Conservation (phyloP, 768 basidiomycete genomes). For the Panaeolus cyanescens region DNA sequence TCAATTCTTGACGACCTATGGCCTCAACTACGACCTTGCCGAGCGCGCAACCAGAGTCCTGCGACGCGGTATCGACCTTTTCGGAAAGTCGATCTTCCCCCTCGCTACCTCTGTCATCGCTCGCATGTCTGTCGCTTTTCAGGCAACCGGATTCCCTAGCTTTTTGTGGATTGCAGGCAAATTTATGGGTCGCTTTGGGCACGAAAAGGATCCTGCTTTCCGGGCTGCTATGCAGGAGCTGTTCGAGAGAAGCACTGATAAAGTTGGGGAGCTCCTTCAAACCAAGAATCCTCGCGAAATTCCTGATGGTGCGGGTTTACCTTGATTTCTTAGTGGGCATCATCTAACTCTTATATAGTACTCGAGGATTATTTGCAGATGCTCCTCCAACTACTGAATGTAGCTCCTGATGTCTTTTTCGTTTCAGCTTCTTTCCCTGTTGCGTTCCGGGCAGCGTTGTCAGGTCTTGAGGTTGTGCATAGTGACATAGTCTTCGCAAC, state of each 20-base stretch:
- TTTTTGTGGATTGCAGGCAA: slow-evolving; percentile 97
- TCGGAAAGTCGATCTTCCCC: slow-evolving; percentile 63
- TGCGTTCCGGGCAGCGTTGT: slow-evolving; percentile 75
- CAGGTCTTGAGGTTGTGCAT: slow-evolving; percentile 80
- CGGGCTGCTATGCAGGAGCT: slow-evolving; percentile 59
- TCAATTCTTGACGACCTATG: slow-evolving; percentile 75
- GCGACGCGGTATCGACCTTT: slow-evolving; percentile 82
- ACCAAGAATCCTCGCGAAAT: slow-evolving; percentile 69
- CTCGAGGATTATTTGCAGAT: slow-evolving; percentile 93
- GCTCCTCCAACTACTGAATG: slow-evolving; percentile 65
- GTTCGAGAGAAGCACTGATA: slow-evolving; percentile 77
- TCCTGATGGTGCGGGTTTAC: slow-evolving; percentile 75
- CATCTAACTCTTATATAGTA: slow-evolving; percentile 49
- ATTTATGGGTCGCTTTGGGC: slow-evolving; percentile 74
- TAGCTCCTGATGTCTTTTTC: slow-evolving; percentile 77
- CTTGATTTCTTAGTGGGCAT: background rate
- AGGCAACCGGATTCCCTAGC: slow-evolving; percentile 76
- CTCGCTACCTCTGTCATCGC: slow-evolving; percentile 72
- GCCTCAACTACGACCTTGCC: slow-evolving; percentile 70
- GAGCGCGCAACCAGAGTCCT: slow-evolving; percentile 86
- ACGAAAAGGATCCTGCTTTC: slow-evolving; percentile 57
- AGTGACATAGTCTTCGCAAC: slow-evolving; percentile 81
- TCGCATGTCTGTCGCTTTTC: slow-evolving; percentile 80
- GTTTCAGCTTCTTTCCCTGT: slow-evolving; percentile 75
- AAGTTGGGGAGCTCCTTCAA: slow-evolving; percentile 68